Conservation (phyloP, 768 basidiomycete genomes). For the Leccinellum albellum region DNA sequence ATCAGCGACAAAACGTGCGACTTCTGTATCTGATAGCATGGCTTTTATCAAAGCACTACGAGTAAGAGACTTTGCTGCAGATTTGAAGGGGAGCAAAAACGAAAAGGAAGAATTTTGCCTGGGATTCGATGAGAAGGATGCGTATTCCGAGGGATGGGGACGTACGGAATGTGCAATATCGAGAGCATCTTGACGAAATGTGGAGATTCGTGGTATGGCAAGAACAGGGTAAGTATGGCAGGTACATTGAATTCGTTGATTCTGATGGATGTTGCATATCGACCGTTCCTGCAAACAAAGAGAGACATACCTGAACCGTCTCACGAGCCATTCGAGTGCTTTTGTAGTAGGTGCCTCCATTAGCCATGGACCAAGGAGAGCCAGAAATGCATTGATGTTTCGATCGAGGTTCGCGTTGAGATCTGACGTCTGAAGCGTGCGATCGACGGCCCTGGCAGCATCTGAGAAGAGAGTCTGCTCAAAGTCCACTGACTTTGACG, state of each 20-base stretch:
- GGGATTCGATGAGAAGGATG: background rate
- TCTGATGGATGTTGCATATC: constrained; percentile 37
- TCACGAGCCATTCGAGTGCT: constrained; percentile 91
- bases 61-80: constrained; percentile 70
- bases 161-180: constrained; percentile 75
- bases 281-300: background rate
- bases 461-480: constrained; percentile 81
- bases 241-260: constrained; percentile 92
- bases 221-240: constrained; percentile 70
- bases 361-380: constrained; percentile 74
- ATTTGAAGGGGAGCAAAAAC: constrained; percentile 73
- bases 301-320: constrained; percentile 74
- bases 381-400: constrained; percentile 58
- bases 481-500: constrained; percentile 37
- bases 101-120: constrained; percentile 63
- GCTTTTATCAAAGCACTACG: constrained; percentile 69
- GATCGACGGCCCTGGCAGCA: constrained; percentile 65
- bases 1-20: constrained; percentile 67
- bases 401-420: constrained; percentile 61
- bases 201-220: constrained; percentile 92
- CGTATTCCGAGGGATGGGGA: background rate
- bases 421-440: constrained; percentile 68
- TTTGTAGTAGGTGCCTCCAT: constrained; percentile 78
- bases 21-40: constrained; percentile 67
- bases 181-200: constrained; percentile 93